Evolutionary conservation across 106 monocot species (phyloP).

Genomic region (Apostasia ramifera): DNA sequence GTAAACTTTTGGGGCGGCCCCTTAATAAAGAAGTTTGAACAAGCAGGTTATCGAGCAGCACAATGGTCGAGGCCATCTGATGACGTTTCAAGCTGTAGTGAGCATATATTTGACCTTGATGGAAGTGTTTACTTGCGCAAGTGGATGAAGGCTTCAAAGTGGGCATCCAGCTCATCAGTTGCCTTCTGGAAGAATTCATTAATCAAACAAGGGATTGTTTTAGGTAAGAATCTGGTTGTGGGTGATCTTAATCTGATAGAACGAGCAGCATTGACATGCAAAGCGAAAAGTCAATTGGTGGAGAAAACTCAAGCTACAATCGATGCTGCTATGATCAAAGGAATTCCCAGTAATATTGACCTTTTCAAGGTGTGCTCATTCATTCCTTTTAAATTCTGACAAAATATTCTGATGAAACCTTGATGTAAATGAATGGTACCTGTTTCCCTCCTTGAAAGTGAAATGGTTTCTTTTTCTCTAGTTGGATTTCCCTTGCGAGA

Average conservation of each 20-base stretch:
- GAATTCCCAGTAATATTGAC: constrained; percentile 98
- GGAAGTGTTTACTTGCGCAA: constrained; percentile 78
- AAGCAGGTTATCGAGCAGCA: constrained; percentile 12
- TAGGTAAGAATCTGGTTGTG: constrained; percentile 81
- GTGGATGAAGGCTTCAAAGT: constrained; percentile 88
- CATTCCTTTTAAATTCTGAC: neutral
- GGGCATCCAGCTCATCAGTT: constrained; percentile 59
- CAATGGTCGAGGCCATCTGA: constrained; percentile 33
- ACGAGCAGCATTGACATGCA: constrained; percentile 68
- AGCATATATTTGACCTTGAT: constrained; percentile 73
- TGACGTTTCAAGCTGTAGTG: constrained; percentile 20
- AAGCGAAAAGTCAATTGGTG: constrained; percentile 66
- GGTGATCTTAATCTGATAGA: constrained; percentile 67
- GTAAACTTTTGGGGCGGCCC: constrained; percentile 93
- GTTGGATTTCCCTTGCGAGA: no score
- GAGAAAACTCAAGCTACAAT: constrained; percentile 88
- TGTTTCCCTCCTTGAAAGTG: no score
- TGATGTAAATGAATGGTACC: no score
- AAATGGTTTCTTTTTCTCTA: no score
- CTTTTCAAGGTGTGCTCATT: constrained; percentile 91
- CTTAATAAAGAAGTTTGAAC: constrained; percentile 44
- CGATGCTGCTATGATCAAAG: constrained; percentile 92
- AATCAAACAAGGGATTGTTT: constrained; percentile 49
- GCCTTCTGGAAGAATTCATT: constrained; percentile 72
- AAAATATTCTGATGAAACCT: no score